Conservation (phyloP, 2,329 filamentous ascomycete species). For the Hypoxylon rubiginosum region DNA sequence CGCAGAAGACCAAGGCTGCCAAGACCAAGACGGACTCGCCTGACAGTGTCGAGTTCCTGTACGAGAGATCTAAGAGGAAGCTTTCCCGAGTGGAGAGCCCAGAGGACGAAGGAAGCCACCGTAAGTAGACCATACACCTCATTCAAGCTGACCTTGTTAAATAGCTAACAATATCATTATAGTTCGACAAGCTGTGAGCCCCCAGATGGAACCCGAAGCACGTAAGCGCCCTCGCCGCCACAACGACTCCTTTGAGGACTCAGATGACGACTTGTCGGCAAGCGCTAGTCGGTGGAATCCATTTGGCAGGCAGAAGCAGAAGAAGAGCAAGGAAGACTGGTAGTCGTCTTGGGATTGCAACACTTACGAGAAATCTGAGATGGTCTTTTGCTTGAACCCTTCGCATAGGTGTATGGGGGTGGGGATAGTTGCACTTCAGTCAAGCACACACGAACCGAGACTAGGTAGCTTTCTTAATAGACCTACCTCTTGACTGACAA, state of each 20-base stretch:
- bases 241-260: background rate
- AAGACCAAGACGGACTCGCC: too few species aligned
- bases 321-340: background rate
- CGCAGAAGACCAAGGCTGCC: too few species aligned
- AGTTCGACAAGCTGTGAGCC: background rate
- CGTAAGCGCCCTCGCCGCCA: too few species aligned
- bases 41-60: too few species aligned
- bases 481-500: too few species aligned
- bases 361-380: too few species aligned
- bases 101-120: background rate
- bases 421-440: too few species aligned
- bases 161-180: background rate
- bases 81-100: background rate
- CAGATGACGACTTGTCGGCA: background rate
- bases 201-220: background rate
- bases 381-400: too few species aligned
- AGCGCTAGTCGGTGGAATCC: background rate
- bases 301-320: background rate
- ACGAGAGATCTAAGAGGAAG: background rate
- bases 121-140: background rate
- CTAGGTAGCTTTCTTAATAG: too few species aligned
- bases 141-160: background rate
- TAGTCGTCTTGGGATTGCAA: too few species aligned
- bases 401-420: too few species aligned
- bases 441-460: too few species aligned